Conservation (phyloP, 768 basidiomycete species). For the Serendipita sp. region DNA sequence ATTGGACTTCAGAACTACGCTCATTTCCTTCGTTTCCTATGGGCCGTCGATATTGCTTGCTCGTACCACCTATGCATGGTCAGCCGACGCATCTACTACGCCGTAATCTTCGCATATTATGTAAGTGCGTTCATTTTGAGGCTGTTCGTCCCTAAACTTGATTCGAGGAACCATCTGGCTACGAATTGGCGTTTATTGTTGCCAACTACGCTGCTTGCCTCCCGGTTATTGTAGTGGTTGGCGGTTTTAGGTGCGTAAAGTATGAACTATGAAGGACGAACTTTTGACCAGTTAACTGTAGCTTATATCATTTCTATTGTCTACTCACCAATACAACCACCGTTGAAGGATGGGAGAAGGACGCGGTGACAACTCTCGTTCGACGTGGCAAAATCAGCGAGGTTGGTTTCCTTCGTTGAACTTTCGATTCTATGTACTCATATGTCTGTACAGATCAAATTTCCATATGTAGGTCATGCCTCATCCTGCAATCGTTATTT, state of each 20-base stretch:
- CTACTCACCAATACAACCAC: constrained; percentile 76
- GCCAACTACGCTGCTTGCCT: constrained; percentile 74
- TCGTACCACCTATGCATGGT: constrained; percentile 75
- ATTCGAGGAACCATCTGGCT: constrained; percentile 34
- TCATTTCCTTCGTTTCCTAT: constrained; percentile 79
- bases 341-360: constrained; percentile 97
- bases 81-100: constrained; percentile 40
- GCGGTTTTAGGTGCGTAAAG: constrained; percentile 79
- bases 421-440: too few species aligned
- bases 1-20: constrained; percentile 88
- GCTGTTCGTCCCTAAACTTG: background rate
- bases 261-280: too few species aligned
- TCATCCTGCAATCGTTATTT: background rate
- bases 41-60: constrained; percentile 84
- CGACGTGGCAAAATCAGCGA: constrained; percentile 74
- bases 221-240: constrained; percentile 77
- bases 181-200: constrained; percentile 71
- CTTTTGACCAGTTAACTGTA: constrained; percentile 22
- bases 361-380: constrained; percentile 75
- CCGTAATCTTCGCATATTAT: constrained; percentile 30
- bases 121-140: constrained; percentile 23
- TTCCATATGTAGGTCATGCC: constrained; percentile 62
- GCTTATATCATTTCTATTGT: constrained; percentile 74
- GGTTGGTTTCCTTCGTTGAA: too few species aligned
- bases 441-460: constrained; percentile 45